phyloP scores from a whole-genome alignment of 306 rosid species.

The barrel medic (Medicago truncatula) region MtrunA17r5.0-ANR NC_053046.1:6746001-6746500 shows the following conservation, averaged over 20 bases:
- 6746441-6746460: too few species aligned
- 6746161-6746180: not conserved
- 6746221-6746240: not conserved
- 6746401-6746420: too few species aligned
- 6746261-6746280: not conserved
- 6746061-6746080: constrained; percentile 60
- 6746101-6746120: constrained; percentile 48
- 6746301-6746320: too few species aligned
- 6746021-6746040: constrained; percentile 49
- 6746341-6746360: too few species aligned
- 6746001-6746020: constrained; percentile 44
- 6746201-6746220: not conserved
- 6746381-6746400: too few species aligned
- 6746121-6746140: constrained; percentile 2
- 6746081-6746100: constrained; percentile 60
- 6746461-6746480: too few species aligned
- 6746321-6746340: not conserved
- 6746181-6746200: not conserved
- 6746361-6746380: too few species aligned
- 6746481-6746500: too few species aligned
- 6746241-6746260: not conserved
- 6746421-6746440: too few species aligned
- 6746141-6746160: not conserved
- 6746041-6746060: constrained; percentile 60
- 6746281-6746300: not conserved